A percentile compares a stretch with the other conserved stretches of the same genome.
Evolutionary conservation across 2,329 filamentous ascomycete genomes (phyloP).

Genomic region (Davidsoniella neocaledoniae): DNA sequence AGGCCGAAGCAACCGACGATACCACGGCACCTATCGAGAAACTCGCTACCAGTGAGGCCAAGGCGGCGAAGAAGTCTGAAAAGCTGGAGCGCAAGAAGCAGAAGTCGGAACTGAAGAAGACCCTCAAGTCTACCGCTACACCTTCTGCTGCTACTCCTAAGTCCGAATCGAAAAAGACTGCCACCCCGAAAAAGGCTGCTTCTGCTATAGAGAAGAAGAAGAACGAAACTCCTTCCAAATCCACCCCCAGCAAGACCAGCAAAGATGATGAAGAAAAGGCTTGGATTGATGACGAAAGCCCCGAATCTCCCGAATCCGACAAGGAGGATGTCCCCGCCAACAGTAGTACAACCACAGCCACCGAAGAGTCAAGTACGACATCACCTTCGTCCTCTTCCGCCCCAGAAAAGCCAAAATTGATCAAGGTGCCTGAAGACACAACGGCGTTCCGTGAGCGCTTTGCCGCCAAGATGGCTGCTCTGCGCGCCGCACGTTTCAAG

Average conservation of each 20-base stretch:
- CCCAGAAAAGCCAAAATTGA: constrained; percentile 43
- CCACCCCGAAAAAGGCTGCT: constrained; percentile 14
- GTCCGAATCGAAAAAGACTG: constrained; percentile 14
- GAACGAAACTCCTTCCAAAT: constrained; percentile 3
- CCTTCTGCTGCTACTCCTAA: constrained; percentile 13
- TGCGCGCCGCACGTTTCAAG: constrained; percentile 63
- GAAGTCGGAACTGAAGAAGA: constrained; percentile 20
- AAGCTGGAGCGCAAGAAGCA: constrained; percentile 30
- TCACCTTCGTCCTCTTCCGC: constrained; percentile 45
- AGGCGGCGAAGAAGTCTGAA: constrained; percentile 35
- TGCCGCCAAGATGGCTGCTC: constrained; percentile 65
- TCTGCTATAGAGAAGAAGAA: constrained; percentile 13
- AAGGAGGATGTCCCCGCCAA: constrained; percentile 26
- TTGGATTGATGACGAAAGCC: constrained; percentile 22
- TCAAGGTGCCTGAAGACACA: constrained; percentile 52
- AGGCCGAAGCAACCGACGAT: constrained; percentile 27
- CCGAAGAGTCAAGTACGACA: constrained; percentile 33
- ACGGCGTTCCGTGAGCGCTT: constrained; percentile 63
- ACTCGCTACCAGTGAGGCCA: constrained; percentile 18
- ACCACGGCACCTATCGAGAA: constrained; percentile 20
- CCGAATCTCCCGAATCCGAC: constrained; percentile 40
- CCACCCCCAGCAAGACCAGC: constrained; percentile 8
- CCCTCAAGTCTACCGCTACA: constrained; percentile 3
- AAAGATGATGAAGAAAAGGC: background rate
- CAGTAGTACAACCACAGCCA: constrained; percentile 18